Conservation (phyloP, 139 green algal genomes). For the Volvox reticuliferus region DNA sequence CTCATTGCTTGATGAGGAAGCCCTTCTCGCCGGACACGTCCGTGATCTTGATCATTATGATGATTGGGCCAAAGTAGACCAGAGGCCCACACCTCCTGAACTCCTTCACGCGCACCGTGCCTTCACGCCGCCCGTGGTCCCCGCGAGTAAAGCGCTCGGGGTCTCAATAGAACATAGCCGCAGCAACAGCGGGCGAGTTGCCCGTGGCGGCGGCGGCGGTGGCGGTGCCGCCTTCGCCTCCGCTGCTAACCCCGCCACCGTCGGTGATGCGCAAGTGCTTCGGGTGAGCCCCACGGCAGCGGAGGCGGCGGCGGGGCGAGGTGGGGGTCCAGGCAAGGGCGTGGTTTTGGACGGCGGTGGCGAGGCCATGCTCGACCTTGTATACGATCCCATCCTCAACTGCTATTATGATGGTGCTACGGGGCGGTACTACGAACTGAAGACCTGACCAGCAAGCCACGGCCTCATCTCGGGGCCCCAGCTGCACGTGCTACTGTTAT, state of each 20-base stretch:
- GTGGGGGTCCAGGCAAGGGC: neutral
- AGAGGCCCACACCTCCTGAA: slow-evolving; percentile 4
- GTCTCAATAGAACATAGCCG: neutral
- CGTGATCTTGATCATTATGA: neutral
- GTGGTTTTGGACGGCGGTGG: neutral
- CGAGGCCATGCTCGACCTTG: slow-evolving; percentile 60
- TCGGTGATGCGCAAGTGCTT: neutral
- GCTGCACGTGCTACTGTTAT: too few relatives aligned
- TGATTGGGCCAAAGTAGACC: neutral
- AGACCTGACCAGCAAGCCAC: neutral
- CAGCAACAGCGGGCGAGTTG: neutral
- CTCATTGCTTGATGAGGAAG: slow-evolving; percentile 37
- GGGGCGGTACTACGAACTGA: slow-evolving; percentile 67
- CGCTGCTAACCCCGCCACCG: neutral
- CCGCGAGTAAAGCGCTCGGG: slow-evolving; percentile 39
- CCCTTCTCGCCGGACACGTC: slow-evolving; percentile 8
- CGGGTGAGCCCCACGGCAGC: neutral
- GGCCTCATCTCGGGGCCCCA: too few relatives aligned
- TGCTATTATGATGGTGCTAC: slow-evolving; percentile 68
- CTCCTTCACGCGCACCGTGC: slow-evolving; percentile 11
- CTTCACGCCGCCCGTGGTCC: slow-evolving; percentile 61
- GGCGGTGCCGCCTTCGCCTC: neutral
- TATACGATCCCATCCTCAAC: slow-evolving; percentile 72
- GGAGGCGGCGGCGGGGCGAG: neutral
- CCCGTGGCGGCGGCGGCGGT: neutral